Evolutionary conservation across 495 filamentous ascomycete genomes (phyloP).

Genomic region (Penicillium alfredii): DNA sequence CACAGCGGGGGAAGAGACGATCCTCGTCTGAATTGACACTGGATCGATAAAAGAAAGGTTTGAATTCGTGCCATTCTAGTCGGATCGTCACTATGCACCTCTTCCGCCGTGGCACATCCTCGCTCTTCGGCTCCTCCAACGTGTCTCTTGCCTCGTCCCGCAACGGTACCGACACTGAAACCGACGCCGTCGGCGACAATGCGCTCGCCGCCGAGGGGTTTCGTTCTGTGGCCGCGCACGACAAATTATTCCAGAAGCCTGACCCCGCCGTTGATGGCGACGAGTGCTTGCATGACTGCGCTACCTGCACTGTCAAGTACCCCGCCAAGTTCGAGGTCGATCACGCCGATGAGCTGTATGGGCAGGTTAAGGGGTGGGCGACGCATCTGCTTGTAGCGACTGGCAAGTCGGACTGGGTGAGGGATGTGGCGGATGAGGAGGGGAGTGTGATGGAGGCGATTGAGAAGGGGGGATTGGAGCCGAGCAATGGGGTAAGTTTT

Average conservation of each 20-base stretch:
- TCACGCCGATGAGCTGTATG: constrained; percentile 73
- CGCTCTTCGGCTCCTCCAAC: constrained; percentile 31
- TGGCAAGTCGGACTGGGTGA: constrained; percentile 90
- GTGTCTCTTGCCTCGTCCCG: constrained; percentile 23
- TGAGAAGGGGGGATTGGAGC: constrained; percentile 53
- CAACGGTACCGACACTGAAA: constrained; percentile 22
- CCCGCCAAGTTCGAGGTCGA: constrained; percentile 74
- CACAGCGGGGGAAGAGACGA: too few species aligned
- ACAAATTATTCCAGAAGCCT: constrained; percentile 45
- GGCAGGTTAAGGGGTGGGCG: constrained; percentile 79
- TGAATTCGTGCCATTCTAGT: neutral
- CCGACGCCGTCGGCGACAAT: constrained; percentile 19
- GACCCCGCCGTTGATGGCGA: constrained; percentile 73
- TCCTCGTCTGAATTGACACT: constrained; percentile 1
- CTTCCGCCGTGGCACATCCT: constrained; percentile 30
- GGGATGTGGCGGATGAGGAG: constrained; percentile 82
- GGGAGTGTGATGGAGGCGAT: constrained; percentile 96
- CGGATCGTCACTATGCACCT: constrained; percentile 27
- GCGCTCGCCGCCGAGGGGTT: constrained; percentile 30
- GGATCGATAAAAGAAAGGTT: constrained; percentile 2
- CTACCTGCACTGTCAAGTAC: constrained; percentile 70
- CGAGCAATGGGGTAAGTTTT: constrained; percentile 74
- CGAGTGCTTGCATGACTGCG: constrained; percentile 86
- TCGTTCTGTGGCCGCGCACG: constrained; percentile 29
- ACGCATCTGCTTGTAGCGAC: constrained; percentile 91